Base-by-base conservation (phyloP, 2,329 filamentous ascomycete species). In the Tolypocladium guangdongense region DNA sequence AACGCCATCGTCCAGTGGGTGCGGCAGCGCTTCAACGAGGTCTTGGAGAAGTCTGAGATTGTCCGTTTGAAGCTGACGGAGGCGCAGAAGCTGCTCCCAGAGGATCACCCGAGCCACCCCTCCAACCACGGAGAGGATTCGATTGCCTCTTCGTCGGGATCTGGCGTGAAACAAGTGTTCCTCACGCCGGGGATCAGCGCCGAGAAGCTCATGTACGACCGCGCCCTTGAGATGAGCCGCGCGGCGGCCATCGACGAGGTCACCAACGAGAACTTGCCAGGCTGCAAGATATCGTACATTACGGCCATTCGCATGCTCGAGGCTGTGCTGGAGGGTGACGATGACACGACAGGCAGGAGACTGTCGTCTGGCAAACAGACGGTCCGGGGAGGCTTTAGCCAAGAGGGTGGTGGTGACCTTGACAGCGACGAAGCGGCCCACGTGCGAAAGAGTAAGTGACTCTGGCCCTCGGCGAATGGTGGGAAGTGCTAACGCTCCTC, bases 181-280 rank as follows among this genome's bases (percentile, higher is more conserved):
- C 78, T 99, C 30, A 95, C 88, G 16, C 83, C 88, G 2, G 93
- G 92, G 1, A 84, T 96, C 53, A 96, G 90, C 24, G 93, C 93
- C 0, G 93, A 97, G 73, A 96, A 91, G 71, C 76, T 99, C 47
- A 96, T 99, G 90, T 99, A 96, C 66, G 93, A 99, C 62, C 88
- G 93, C 48, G 93, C 93, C 0, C 75, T 97, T 24, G 93, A 99
- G 68, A 97, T 99, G 93, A 96, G 90, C 67, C 84, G 90, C 51
- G 84, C 88, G 4, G 92, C 93, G 8, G 93, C 93, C 8, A 93
- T 97, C 64, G 95, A 95, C 62, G 93, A 99, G 71, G 87, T 99
- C 50, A 90, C 93, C 2, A 90, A 92, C 54, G 88, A 93, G 57
- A 91, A 97, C 67, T 75, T 97, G 27, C 72, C 76, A 0, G 90